A percentile compares a stretch with the other conserved stretches of the same genome.
These are phyloP conservation scores for Fusarium sp. DNA, from an alignment of 2,329 filamentous ascomycete genomes.

Conservation along the genomic window DNA sequence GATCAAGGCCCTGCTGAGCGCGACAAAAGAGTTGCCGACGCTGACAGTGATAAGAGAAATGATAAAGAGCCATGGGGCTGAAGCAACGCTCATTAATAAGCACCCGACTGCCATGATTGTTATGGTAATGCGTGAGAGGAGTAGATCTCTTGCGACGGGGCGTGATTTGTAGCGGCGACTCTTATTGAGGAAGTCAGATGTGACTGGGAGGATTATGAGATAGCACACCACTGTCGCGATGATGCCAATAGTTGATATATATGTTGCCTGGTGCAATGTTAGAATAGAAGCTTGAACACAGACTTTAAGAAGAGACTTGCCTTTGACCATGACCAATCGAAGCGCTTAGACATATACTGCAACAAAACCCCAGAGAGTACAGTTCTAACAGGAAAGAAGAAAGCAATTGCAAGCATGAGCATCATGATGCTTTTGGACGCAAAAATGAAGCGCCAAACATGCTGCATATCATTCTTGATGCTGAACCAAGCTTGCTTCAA, in stretches of 20 bases:
- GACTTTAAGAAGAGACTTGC: conserved; percentile 38
- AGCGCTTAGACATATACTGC: conserved; percentile 67
- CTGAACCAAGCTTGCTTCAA: conserved; percentile 47
- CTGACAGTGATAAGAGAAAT: conserved; percentile 60
- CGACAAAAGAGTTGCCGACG: conserved; percentile 59
- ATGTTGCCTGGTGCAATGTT: conserved; percentile 53
- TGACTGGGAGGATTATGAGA: conserved; percentile 55
- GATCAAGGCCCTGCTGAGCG: conserved; percentile 63
- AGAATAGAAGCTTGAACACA: fast-evolving
- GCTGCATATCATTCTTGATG: conserved; percentile 50
- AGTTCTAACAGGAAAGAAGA: conserved; percentile 50
- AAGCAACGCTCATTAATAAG: conserved; percentile 56
- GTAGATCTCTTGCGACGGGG: conserved; percentile 57
- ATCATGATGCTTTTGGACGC: conserved; percentile 55
- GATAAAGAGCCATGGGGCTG: conserved; percentile 53
- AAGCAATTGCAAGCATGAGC: conserved; percentile 54
- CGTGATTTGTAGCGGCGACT: conserved; percentile 45
- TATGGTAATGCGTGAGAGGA: conserved; percentile 55
- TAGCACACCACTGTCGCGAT: conserved; percentile 56
- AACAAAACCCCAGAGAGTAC: conserved; percentile 56
- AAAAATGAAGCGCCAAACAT: conserved; percentile 58
- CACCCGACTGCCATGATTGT: conserved; percentile 52
- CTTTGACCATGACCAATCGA: conserved; percentile 62
- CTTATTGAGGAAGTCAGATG: conserved; percentile 52
- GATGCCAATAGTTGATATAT: conserved; percentile 57